Evolutionary conservation across 2,329 filamentous ascomycete species (phyloP), one percentile per base, ranked within the genome.

Genomic region (Ceratocystis cacaofunesta): DNA sequence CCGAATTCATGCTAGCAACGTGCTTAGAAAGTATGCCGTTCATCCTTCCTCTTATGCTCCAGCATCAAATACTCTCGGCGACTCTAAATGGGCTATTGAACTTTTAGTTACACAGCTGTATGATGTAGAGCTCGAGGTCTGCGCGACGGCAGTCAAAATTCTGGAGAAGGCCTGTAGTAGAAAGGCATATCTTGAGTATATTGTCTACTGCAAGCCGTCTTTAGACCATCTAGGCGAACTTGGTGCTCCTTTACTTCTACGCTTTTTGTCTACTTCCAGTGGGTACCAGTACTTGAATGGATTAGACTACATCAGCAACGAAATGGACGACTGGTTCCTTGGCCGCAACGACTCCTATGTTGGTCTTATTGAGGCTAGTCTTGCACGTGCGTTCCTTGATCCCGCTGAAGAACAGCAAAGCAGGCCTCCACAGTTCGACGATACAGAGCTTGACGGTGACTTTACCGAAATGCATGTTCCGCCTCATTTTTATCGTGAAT

Each of bases 261-360:
- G 94, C 50, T 99, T 99, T 75, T 75, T 99, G 64, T 96, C 92
- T 0, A 97, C 92, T 0, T 96, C 92, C 1, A 92, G 96, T 66
- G 94, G 94, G 62, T 99, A 99, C 72, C 92, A 97, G 74, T 99
- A 99, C 74, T 81, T 99, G 5, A 91, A 97, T 72, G 94, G 92
- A 0, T 79, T 99, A 55, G 95, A 99, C 76, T 99, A 99, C 73
- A 99, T 99, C 74, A 96, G 92, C 68, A 94, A 95, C 73, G 95
- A 99, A 74, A 99, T 99, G 94, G 94, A 99, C 70, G 95, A 99
- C 76, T 99, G 94, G 94, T 99, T 97, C 72, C 80, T 99, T 36
- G 94, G 94, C 15, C 86, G 94, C 57, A 99, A 99, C 72, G 92
- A 99, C 73, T 87, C 86, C n/a, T 99, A 99, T 70, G 94, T 99